Percentiles rank a stretch among this genome's conserved stretches.
phyloP scores from a whole-genome alignment of 129 eudicot genomes.

The Calendula officinalis region DNA sequence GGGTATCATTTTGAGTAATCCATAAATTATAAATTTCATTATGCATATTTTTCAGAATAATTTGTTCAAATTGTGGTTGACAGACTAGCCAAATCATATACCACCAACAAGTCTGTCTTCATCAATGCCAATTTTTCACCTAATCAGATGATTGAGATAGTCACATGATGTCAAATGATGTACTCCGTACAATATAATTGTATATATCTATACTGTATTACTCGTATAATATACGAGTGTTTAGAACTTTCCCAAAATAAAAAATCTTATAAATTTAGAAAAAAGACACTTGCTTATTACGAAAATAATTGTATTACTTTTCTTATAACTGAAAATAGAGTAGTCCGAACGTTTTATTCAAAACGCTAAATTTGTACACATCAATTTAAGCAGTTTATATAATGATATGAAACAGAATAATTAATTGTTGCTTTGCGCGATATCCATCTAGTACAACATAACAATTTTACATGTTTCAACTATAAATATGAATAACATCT shows the following conservation, averaged over 20 bases:
- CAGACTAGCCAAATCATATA: conserved; percentile 23
- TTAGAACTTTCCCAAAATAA: no score
- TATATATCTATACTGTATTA: not conserved
- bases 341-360: no score
- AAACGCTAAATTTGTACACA: no score
- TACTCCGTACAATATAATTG: conserved; percentile 3
- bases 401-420: no score
- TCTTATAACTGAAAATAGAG: no score
- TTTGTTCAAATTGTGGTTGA: conserved; percentile 13
- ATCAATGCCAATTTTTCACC: conserved; percentile 19
- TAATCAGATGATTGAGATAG: conserved; percentile 18
- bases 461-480: not conserved
- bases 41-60: conserved; percentile 11
- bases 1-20: conserved; percentile 11
- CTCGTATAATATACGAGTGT: no score
- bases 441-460: not conserved
- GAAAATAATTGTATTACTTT: no score
- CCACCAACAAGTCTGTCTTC: conserved; percentile 15
- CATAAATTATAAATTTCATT: conserved; percentile 4
- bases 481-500: not conserved
- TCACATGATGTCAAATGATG: conserved; percentile 26
- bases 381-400: no score
- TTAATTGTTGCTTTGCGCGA: no score
- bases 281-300: no score
- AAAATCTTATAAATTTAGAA: no score